Base-by-base conservation (phyloP, 805 yeast genomes). In the Nakazawaea sp. region DNA sequence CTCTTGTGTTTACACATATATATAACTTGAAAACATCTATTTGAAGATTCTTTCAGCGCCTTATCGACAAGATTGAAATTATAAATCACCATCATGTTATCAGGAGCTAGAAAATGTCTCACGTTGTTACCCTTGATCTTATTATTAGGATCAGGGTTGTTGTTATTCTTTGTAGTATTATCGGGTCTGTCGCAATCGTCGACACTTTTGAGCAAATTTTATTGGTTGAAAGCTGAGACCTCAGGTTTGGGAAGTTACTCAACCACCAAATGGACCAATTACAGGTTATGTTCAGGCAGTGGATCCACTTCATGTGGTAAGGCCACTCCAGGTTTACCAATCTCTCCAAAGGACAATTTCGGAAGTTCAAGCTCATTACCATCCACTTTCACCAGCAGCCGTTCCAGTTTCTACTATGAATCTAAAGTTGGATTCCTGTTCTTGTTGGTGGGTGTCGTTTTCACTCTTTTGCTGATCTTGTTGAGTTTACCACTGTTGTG, bases 191-290 rank as follows among this genome's bases (percentile, higher is more conserved):
- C 75, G 15, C 58, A 68, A 12, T 51, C 59, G 28, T 67, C 75
- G 30, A 49, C 53, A 38, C 73, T 81, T 4, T 55, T 86, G 50
- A 70, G 73, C 50, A 60, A 68, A 42, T 82, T 86, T 59, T 88
- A 81, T 62, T 87, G 92, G 89, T 53, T 89, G 29, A 66, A 76
- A 52, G 95, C 87, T 19, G 80, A 78, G 50, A 87, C 96, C 34
- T 52, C 72, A 4, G 60, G 55, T 28, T 72, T 80, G 41, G 69
- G 76, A 2, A 62, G 66, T 40, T 61, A 69, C 20, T 38, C 49
- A 3, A 53, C 58, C 12, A 65, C 86, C 3, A 76, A 89, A 49
- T 89, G 96, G 96, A 82, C 89, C 9, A 74, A 75, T 58, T 89
- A 90, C 72, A 78, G 81, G 44, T 66, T 69, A 35, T 72, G 79